These are phyloP conservation scores for Coprinopsis strossmayeri DNA, from an alignment of 768 basidiomycete species.

Conservation along the genomic window DNA sequence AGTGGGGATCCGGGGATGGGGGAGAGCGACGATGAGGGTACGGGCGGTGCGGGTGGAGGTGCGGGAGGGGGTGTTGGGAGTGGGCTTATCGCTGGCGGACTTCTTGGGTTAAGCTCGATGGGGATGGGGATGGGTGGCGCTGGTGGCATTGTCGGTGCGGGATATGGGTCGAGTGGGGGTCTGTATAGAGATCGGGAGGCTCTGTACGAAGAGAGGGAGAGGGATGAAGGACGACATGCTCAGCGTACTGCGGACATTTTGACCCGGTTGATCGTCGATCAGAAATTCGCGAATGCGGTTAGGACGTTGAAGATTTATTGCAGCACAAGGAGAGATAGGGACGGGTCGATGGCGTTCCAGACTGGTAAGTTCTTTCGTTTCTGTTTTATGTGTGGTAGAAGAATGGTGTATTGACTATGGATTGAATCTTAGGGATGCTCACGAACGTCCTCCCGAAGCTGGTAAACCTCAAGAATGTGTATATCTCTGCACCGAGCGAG, in stretches of 20 bases:
- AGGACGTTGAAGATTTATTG: slow-evolving; percentile 55
- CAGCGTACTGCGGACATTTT: slow-evolving; percentile 69
- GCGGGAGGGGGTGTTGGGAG: slow-evolving; percentile 11
- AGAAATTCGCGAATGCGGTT: slow-evolving; percentile 50
- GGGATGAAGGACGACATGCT: slow-evolving; percentile 40
- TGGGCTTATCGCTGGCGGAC: not conserved
- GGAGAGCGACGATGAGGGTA: slow-evolving; percentile 12
- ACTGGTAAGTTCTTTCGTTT: slow-evolving; percentile 35
- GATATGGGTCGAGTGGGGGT: not conserved
- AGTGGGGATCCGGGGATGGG: slow-evolving; percentile 4
- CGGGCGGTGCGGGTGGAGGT: slow-evolving; percentile 9
- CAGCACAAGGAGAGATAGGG: slow-evolving; percentile 33
- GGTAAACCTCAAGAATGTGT: slow-evolving; percentile 50
- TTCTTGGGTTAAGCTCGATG: not conserved
- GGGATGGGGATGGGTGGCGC: slow-evolving; percentile 13
- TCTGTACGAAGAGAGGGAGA: slow-evolving; percentile 5
- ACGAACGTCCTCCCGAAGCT: slow-evolving; percentile 63
- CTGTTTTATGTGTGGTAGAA: not conserved
- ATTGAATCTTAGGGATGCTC: slow-evolving; percentile 46
- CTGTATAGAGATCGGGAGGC: slow-evolving; percentile 1
- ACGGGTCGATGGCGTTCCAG: slow-evolving; percentile 55
- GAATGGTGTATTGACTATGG: not conserved
- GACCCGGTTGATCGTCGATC: slow-evolving; percentile 56
- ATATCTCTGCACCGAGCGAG: slow-evolving; percentile 51
- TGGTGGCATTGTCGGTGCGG: slow-evolving; percentile 9